A percentile compares a stretch with the other conserved stretches of the same genome.
These are phyloP conservation scores for Aspergillus nanangensis DNA, from an alignment of 495 filamentous ascomycete species.

Conservation along the genomic window DNA sequence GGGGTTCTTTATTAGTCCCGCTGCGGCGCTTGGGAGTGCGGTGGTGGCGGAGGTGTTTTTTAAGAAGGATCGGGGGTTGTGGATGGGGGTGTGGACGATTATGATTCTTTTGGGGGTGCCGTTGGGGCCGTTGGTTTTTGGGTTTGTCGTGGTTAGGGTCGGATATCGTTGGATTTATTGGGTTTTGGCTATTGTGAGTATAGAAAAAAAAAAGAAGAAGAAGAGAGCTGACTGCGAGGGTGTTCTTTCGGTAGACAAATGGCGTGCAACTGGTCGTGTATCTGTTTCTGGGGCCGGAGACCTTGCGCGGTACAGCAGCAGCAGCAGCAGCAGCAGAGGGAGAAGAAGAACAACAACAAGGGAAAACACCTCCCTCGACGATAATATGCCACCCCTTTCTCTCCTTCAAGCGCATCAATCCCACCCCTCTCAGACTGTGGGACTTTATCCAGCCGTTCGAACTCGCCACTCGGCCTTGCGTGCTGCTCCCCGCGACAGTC, in stretches of 20 bases:
- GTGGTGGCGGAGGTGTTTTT: slow-evolving; percentile 53
- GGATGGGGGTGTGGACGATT: slow-evolving; percentile 54
- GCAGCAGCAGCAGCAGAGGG: no score
- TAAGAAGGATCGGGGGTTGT: slow-evolving; percentile 39
- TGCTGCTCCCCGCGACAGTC: slow-evolving; percentile 43
- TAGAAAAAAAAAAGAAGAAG: no score
- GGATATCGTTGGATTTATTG: slow-evolving; percentile 43
- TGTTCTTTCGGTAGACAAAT: no score
- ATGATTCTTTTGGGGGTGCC: slow-evolving; percentile 52
- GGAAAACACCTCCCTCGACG: slow-evolving; percentile 30
- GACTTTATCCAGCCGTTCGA: slow-evolving; percentile 47
- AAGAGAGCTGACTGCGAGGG: no score
- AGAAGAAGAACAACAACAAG: slow-evolving; percentile 16
- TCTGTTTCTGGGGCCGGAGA: slow-evolving; percentile 53
- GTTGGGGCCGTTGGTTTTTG: slow-evolving; percentile 44
- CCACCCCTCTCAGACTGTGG: slow-evolving; percentile 33
- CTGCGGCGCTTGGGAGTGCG: slow-evolving; percentile 50
- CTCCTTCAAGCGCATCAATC: slow-evolving; percentile 42
- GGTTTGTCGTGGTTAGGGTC: slow-evolving; percentile 40
- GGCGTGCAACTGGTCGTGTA: slow-evolving; percentile 48
- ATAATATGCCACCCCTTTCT: no score
- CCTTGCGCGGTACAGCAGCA: slow-evolving; percentile 45
- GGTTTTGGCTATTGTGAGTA: slow-evolving; percentile 41
- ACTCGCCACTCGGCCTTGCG: slow-evolving; percentile 35
- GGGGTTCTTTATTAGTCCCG: slow-evolving; percentile 50